Evolutionary conservation across 306 rosid genomes (phyloP).

Genomic region (Lotus japonicus): DNA sequence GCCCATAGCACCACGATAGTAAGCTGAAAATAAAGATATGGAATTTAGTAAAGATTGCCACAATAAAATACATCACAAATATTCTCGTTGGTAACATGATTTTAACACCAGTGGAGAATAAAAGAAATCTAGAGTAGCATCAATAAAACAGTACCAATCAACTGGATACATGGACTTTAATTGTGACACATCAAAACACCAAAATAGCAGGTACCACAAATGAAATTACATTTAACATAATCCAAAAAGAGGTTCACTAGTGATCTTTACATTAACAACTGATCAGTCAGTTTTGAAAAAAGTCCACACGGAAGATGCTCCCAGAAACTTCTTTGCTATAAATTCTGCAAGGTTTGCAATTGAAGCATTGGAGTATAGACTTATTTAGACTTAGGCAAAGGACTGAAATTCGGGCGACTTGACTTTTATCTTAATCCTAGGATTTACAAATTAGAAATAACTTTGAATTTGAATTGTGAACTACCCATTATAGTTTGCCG

Average conservation of each 20-base stretch:
- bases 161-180: not conserved
- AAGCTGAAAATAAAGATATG: conserved; percentile 50
- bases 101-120: not conserved
- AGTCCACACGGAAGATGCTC: not conserved
- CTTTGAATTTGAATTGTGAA: not conserved
- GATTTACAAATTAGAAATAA: not conserved
- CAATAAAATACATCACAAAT: not conserved
- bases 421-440: not conserved
- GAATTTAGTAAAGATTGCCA: not conserved
- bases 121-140: not conserved
- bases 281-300: not conserved
- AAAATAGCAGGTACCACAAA: not conserved
- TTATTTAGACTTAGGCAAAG: not conserved
- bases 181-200: not conserved
- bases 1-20: conserved; percentile 98
- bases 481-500: not conserved
- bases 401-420: not conserved
- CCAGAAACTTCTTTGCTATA: not conserved
- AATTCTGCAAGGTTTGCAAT: not conserved
- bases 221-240: not conserved
- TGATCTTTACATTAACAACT: not conserved
- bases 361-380: not conserved
- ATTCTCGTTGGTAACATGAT: not conserved
- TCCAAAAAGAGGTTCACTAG: not conserved
- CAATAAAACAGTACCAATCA: conserved; percentile 8